phyloP scores from a whole-genome alignment of 2,329 filamentous ascomycete species.

The Aspergillus sp. region DNA sequence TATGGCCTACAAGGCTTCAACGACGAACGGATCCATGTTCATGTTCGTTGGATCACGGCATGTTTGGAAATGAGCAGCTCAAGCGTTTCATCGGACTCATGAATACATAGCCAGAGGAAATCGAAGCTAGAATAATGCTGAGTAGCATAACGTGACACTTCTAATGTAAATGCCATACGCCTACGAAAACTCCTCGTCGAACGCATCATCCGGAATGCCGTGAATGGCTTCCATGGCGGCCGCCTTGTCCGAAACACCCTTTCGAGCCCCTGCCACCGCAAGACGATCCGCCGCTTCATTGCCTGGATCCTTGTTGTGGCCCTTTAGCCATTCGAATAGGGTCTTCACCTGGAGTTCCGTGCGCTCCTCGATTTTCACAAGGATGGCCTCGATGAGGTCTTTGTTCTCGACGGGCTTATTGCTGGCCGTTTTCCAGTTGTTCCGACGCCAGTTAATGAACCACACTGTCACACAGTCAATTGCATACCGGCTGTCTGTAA shows the following conservation, averaged over 20 bases:
- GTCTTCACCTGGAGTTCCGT: slow-evolving; percentile 54
- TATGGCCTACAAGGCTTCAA: too few species aligned
- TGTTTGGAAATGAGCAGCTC: too few species aligned
- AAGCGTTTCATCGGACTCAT: too few species aligned
- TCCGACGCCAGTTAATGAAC: slow-evolving; percentile 66
- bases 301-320: slow-evolving; percentile 63
- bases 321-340: slow-evolving; percentile 81
- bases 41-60: too few species aligned
- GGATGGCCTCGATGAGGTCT: slow-evolving; percentile 68
- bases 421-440: slow-evolving; percentile 67
- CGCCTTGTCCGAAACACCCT: slow-evolving; percentile 23
- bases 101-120: too few species aligned
- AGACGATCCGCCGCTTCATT: slow-evolving; percentile 74
- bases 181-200: slow-evolving; percentile 16
- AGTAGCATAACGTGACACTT: too few species aligned
- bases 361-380: slow-evolving; percentile 63
- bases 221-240: slow-evolving; percentile 16
- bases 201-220: slow-evolving; percentile 19
- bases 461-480: slow-evolving; percentile 85
- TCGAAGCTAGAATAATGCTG: too few species aligned
- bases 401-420: slow-evolving; percentile 73
- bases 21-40: too few species aligned
- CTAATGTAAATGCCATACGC: too few species aligned
- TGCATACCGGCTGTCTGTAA: slow-evolving; percentile 82
- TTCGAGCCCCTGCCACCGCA: slow-evolving; percentile 58